Evolutionary conservation across 495 filamentous ascomycete genomes (phyloP).

Genomic region (Talaromyces thailandensis): DNA sequence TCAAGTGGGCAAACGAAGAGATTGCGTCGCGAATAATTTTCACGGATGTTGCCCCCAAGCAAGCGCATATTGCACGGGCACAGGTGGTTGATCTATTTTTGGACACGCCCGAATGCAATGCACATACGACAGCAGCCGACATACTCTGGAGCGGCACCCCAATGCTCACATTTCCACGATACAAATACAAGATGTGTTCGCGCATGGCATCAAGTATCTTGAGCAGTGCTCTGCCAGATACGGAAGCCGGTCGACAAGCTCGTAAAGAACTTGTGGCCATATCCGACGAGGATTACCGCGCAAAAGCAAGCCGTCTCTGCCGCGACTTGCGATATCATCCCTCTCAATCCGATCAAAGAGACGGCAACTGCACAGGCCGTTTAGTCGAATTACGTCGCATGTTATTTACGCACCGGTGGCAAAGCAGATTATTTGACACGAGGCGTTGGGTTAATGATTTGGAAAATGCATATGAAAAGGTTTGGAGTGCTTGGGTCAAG

Average conservation of each 20-base stretch:
- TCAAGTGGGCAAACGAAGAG: slow-evolving; percentile 73
- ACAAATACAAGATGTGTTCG: slow-evolving; percentile 97
- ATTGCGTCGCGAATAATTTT: slow-evolving; percentile 91
- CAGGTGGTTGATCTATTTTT: slow-evolving; percentile 90
- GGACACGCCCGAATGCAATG: slow-evolving; percentile 97
- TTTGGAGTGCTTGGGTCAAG: slow-evolving; percentile 80
- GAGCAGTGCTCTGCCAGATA: slow-evolving; percentile 73
- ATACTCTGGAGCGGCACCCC: slow-evolving; percentile 95
- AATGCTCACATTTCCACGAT: slow-evolving; percentile 85
- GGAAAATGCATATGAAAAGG: slow-evolving; percentile 78
- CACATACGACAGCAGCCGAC: slow-evolving; percentile 95
- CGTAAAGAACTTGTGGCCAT: slow-evolving; percentile 67
- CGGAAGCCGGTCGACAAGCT: slow-evolving; percentile 54
- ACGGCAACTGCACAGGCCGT: slow-evolving; percentile 52
- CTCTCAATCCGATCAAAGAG: slow-evolving; percentile 12
- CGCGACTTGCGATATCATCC: slow-evolving; percentile 53
- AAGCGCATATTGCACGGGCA: slow-evolving; percentile 86
- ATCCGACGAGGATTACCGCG: slow-evolving; percentile 75
- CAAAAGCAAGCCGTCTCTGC: slow-evolving; percentile 66
- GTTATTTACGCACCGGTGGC: slow-evolving; percentile 74
- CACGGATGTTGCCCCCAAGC: slow-evolving; percentile 94
- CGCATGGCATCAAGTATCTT: slow-evolving; percentile 95
- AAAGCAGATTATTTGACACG: slow-evolving; percentile 84
- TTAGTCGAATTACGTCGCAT: slow-evolving; percentile 68
- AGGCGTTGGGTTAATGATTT: slow-evolving; percentile 85